phyloP scores from a whole-genome alignment of 2,329 filamentous ascomycete genomes.

The Pyrenophora tritici-repentis region DNA sequence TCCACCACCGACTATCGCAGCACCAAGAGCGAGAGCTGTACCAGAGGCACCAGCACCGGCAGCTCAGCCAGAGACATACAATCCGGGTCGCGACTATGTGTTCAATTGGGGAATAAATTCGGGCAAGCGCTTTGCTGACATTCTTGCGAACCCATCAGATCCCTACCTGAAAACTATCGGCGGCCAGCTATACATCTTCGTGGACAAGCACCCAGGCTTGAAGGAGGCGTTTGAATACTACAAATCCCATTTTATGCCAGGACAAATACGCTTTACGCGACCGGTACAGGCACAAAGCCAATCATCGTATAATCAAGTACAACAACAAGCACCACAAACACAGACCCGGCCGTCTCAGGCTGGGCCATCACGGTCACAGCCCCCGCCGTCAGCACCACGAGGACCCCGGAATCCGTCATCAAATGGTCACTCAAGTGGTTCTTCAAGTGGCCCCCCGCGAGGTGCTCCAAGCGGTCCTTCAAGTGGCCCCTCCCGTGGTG shows the following conservation, averaged over 20 bases:
- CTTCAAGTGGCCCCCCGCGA: neutral
- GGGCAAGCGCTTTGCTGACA: constrained; percentile 25
- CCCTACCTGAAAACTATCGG: constrained; percentile 30
- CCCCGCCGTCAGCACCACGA: neutral
- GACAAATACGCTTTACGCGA: constrained; percentile 15
- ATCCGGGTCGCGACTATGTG: constrained; percentile 24
- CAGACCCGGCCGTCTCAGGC: neutral
- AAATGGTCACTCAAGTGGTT: neutral
- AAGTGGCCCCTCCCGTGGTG: neutral
- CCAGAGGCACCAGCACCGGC: constrained; percentile 1
- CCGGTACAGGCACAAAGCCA: constrained; percentile 2
- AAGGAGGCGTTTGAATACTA: constrained; percentile 33
- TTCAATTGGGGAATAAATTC: constrained; percentile 26
- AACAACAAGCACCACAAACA: constrained; percentile 3
- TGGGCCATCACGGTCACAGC: neutral
- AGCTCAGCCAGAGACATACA: neutral
- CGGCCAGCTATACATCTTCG: constrained; percentile 25
- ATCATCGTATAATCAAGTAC: neutral
- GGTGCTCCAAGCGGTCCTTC: neutral
- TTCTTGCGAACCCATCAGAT: constrained; percentile 10
- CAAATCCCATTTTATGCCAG: too few species aligned
- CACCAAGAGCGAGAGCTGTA: too few species aligned
- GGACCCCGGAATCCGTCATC: neutral
- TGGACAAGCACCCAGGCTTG: constrained; percentile 23
- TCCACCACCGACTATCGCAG: neutral